phyloP scores from a whole-genome alignment of 345 rosid species.

The Mangifera indica region DNA sequence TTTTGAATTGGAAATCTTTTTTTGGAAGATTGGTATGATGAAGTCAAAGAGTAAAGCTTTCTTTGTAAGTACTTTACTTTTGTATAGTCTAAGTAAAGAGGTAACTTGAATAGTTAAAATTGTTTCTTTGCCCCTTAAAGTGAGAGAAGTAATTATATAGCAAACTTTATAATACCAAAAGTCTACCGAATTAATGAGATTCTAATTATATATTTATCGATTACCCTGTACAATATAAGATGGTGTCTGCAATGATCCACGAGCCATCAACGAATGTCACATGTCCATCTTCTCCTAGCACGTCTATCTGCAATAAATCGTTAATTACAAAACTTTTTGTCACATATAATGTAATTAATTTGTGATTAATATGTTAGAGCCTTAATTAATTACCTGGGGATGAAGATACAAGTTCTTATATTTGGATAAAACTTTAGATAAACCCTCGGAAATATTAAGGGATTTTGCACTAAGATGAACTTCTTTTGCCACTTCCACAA shows the following conservation, averaged over 20 bases:
- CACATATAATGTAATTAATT: too few species aligned
- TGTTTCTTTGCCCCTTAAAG: too few species aligned
- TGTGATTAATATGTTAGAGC: too few species aligned
- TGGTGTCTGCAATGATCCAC: constrained; percentile 61
- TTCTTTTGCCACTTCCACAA: constrained; percentile 70
- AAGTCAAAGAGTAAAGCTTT: neutral
- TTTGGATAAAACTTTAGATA: constrained; percentile 73
- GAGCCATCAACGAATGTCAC: constrained; percentile 64
- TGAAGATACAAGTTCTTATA: constrained; percentile 52
- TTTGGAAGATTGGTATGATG: neutral
- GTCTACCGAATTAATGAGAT: too few species aligned
- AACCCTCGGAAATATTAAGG: constrained; percentile 49
- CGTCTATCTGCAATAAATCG: constrained; percentile 46
- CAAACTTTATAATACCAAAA: too few species aligned
- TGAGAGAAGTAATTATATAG: too few species aligned
- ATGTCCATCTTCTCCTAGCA: constrained; percentile 63
- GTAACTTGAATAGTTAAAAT: too few species aligned
- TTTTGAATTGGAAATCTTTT: neutral
- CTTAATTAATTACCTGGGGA: constrained; percentile 53
- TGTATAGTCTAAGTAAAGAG: too few species aligned
- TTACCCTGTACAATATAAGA: constrained; percentile 89
- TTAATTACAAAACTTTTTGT: too few species aligned
- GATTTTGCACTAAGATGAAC: constrained; percentile 73
- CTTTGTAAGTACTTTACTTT: neutral
- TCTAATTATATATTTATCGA: too few species aligned